Percentiles rank a stretch among this genome's conserved stretches.
Conservation (phyloP, 805 yeast genomes). For the Candida caryicola region DNA sequence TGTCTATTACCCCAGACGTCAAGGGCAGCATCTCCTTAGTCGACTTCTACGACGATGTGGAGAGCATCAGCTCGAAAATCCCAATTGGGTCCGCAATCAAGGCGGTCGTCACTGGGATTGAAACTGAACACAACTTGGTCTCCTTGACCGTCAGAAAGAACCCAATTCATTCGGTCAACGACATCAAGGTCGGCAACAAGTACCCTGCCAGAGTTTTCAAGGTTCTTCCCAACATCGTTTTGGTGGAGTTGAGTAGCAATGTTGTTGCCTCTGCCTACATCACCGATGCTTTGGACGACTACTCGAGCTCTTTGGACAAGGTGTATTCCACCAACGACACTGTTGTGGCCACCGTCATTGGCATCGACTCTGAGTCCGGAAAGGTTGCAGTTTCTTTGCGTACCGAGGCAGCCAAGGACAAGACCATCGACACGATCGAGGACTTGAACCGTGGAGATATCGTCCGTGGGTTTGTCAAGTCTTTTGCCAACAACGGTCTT, state of each 20-base stretch:
- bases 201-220: constrained; percentile 63
- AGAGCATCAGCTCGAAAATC: constrained; percentile 51
- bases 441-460: constrained; percentile 69
- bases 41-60: constrained; percentile 58
- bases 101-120: constrained; percentile 53
- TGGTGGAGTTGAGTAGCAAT: constrained; percentile 66
- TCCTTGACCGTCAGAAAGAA: constrained; percentile 49
- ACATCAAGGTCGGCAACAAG: constrained; percentile 51
- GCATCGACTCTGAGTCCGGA: constrained; percentile 45
- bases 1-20: constrained; percentile 63
- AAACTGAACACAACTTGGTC: constrained; percentile 50
- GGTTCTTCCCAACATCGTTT: constrained; percentile 55
- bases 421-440: constrained; percentile 41
- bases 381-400: constrained; percentile 67
- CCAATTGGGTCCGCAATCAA: constrained; percentile 73
- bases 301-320: constrained; percentile 49
- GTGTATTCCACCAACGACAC: constrained; percentile 51
- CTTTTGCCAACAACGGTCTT: constrained; percentile 70
- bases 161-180: constrained; percentile 41
- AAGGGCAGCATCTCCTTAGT: constrained; percentile 65
- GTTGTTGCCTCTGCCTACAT: constrained; percentile 64
- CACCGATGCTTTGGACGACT: constrained; percentile 76
- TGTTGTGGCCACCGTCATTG: constrained; percentile 54
- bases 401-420: constrained; percentile 49
- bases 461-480: constrained; percentile 78